Percentiles rank a stretch among this genome's conserved stretches.
Evolutionary conservation across 2,329 filamentous ascomycete species (phyloP).

Genomic region (Penicillium sclerotiorum): DNA sequence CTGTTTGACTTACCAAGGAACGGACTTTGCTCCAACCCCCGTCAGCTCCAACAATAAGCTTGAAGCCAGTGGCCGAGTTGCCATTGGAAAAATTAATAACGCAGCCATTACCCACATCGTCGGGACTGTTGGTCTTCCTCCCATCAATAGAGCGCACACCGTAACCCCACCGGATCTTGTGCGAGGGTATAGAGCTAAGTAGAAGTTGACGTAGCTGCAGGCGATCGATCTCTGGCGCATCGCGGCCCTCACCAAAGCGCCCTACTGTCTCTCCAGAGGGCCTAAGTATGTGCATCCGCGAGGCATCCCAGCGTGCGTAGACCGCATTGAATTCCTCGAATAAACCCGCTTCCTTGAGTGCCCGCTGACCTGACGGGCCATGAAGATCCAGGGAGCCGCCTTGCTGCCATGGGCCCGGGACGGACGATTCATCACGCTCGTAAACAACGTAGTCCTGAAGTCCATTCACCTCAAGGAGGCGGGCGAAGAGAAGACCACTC

Average conservation of each 20-base stretch:
- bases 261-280: neutral
- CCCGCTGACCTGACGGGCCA: conserved; percentile 20
- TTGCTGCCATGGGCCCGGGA: conserved; percentile 7
- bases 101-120: neutral
- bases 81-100: conserved; percentile 4
- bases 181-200: conserved; percentile 35
- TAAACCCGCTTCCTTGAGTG: conserved; percentile 24
- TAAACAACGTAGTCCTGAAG: conserved; percentile 23
- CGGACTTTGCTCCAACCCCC: conserved; percentile 12
- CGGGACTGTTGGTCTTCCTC: conserved; percentile 3
- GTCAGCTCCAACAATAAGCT: conserved; percentile 11
- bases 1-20: conserved; percentile 5
- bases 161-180: conserved; percentile 38
- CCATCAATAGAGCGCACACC: conserved; percentile 23
- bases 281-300: conserved; percentile 2
- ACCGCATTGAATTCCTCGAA: conserved; percentile 23
- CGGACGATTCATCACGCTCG: conserved; percentile 18
- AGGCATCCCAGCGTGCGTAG: conserved; percentile 20
- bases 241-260: conserved; percentile 24
- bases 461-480: conserved; percentile 17
- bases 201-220: conserved; percentile 39
- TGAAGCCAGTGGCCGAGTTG: conserved; percentile 3
- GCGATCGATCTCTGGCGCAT: conserved; percentile 48
- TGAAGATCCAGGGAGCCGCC: conserved; percentile 28
- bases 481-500: conserved; percentile 24